Evolutionary conservation across 176 grass and related monocot genomes (phyloP).

Genomic region (Puccinellia tenuiflora): DNA sequence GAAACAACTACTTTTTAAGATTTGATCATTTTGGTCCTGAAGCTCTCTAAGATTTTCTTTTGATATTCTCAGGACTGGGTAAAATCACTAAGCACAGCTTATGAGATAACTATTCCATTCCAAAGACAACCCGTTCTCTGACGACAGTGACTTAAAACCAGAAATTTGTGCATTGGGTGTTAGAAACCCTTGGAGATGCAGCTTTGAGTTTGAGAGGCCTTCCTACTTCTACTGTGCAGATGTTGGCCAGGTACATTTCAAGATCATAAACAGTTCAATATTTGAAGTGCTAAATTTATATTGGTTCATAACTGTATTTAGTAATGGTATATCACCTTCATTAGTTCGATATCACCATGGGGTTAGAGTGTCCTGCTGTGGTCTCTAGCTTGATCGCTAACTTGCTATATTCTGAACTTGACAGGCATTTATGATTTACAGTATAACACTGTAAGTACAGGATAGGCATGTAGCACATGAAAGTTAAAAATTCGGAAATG

Average conservation of each 20-base stretch:
- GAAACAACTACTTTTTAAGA: not conserved
- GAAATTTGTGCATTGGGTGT: constrained; percentile 91
- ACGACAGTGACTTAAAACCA: constrained; percentile 41
- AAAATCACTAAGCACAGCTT: constrained; percentile 52
- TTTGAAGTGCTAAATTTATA: not conserved
- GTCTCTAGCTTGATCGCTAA: not conserved
- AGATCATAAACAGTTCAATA: not conserved
- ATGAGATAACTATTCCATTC: constrained; percentile 86
- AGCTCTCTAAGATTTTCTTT: not conserved
- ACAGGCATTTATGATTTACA: too few relatives aligned
- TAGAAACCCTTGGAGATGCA: constrained; percentile 95
- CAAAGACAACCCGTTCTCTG: constrained; percentile 72
- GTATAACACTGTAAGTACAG: not conserved
- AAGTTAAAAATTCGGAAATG: not conserved
- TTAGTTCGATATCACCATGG: not conserved
- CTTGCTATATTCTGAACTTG: not conserved
- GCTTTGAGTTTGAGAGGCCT: constrained; percentile 70
- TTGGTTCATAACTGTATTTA: not conserved
- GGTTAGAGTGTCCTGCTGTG: not conserved
- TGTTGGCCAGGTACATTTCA: constrained; percentile 61
- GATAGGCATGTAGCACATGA: not conserved
- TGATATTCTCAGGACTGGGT: not conserved
- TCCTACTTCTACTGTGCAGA: constrained; percentile 96
- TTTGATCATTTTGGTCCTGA: not conserved
- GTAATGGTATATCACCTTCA: not conserved